Evolutionary conservation across 2,329 filamentous ascomycete genomes (phyloP).

Genomic region (Pyricularia sp.): DNA sequence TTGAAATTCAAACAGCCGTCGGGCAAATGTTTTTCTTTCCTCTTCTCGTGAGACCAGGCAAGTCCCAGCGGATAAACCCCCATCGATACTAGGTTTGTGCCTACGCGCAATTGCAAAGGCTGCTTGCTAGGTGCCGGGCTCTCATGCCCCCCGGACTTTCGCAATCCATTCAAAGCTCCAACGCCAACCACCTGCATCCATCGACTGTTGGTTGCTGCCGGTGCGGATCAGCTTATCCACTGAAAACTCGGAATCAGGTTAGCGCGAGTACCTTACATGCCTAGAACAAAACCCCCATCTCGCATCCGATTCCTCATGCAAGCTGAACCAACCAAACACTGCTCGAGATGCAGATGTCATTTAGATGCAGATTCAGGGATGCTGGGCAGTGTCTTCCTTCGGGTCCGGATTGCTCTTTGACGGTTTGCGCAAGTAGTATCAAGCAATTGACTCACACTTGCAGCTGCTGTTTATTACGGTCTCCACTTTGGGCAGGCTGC

Average conservation of each 20-base stretch:
- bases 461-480: background rate
- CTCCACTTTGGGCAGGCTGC: background rate
- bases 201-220: background rate
- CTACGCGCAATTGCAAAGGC: too few relatives aligned
- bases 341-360: background rate
- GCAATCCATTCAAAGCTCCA: too few relatives aligned
- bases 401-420: background rate
- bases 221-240: background rate
- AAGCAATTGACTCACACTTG: background rate
- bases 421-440: background rate
- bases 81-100: too few relatives aligned
- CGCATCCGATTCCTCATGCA: background rate
- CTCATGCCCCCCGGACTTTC: too few relatives aligned
- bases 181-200: background rate
- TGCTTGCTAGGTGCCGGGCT: too few relatives aligned
- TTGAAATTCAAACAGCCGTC: too few relatives aligned
- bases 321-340: background rate
- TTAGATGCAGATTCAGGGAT: background rate
- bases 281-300: background rate
- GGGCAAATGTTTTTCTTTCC: too few relatives aligned
- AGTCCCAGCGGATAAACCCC: too few relatives aligned
- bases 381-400: background rate
- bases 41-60: too few relatives aligned
- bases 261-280: background rate
- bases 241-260: background rate